Percentiles rank a stretch among this genome's conserved stretches.
These are phyloP conservation scores for Uronychia setigera DNA, from an alignment of 73 alveolate species.

Conservation along the genomic window DNA sequence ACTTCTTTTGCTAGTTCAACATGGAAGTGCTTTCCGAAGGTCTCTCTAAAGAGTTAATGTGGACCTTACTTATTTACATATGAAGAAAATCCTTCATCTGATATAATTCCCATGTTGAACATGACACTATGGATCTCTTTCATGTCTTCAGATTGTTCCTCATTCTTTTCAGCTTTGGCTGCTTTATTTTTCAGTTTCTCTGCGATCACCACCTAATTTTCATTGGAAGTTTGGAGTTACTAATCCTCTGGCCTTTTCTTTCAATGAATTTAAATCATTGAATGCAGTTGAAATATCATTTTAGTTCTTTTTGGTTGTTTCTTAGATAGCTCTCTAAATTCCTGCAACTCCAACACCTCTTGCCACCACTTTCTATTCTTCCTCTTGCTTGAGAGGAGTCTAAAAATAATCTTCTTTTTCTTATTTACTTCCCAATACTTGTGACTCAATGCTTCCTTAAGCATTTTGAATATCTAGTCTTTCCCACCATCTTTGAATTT, in stretches of 20 bases:
- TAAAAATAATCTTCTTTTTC: background rate
- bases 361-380: slow-evolving; percentile 29
- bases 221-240: slow-evolving; percentile 57
- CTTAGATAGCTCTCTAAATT: slow-evolving; percentile 68
- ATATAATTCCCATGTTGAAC: slow-evolving; percentile 63
- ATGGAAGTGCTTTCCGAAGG: slow-evolving; percentile 84
- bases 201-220: slow-evolving; percentile 56
- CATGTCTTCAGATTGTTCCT: slow-evolving; percentile 62
- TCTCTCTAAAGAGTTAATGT: slow-evolving; percentile 62
- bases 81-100: slow-evolving; percentile 43
- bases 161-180: slow-evolving; percentile 7
- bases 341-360: slow-evolving; percentile 73
- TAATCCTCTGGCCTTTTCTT: slow-evolving; percentile 81
- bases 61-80: slow-evolving; percentile 37
- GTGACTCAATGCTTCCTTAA: slow-evolving; percentile 61
- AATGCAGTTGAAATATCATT: slow-evolving; percentile 69
- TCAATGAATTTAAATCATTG: slow-evolving; percentile 62
- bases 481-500: slow-evolving; percentile 68
- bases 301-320: slow-evolving; percentile 62
- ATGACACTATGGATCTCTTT: slow-evolving; percentile 60
- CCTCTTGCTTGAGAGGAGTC: slow-evolving; percentile 40
- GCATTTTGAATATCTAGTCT: slow-evolving; percentile 55
- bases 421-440: slow-evolving; percentile 50
- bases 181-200: slow-evolving; percentile 35
- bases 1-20: slow-evolving; percentile 83